phyloP scores from a whole-genome alignment of 2,329 filamentous ascomycete genomes.

The Fusarium marasasianum region DNA sequence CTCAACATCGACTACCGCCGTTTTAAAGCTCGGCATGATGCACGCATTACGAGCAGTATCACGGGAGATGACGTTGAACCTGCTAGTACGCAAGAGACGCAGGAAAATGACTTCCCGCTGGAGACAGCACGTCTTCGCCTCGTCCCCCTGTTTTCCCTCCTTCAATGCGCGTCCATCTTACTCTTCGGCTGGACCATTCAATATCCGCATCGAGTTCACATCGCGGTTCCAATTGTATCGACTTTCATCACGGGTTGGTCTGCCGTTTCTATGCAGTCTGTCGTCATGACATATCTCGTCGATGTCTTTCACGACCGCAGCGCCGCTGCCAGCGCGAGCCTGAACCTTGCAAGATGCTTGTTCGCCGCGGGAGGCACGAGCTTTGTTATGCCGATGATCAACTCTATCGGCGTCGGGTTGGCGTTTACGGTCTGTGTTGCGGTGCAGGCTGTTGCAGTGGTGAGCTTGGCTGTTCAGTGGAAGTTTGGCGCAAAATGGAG shows the following conservation, averaged over 20 bases:
- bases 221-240: conserved; percentile 59
- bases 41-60: not conserved
- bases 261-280: conserved; percentile 57
- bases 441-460: conserved; percentile 56
- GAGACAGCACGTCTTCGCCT: conserved; percentile 62
- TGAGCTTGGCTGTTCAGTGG: not conserved
- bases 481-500: not conserved
- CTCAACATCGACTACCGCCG: conserved; percentile 61
- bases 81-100: fast-evolving
- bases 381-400: conserved; percentile 59
- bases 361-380: conserved; percentile 62
- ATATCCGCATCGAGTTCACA: conserved; percentile 52
- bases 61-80: fast-evolving
- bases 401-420: conserved; percentile 55
- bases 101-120: conserved; percentile 53
- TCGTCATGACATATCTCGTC: conserved; percentile 62
- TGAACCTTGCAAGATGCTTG: conserved; percentile 63
- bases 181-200: conserved; percentile 64
- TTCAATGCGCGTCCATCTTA: conserved; percentile 58
- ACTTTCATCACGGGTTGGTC: conserved; percentile 64
- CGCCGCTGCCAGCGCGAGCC: conserved; percentile 62
- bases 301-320: conserved; percentile 61
- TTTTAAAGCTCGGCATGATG: conserved; percentile 43
- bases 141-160: conserved; percentile 54
- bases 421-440: conserved; percentile 58